Percentiles rank a stretch among this genome's conserved stretches.
phyloP scores from a whole-genome alignment of 2,329 filamentous ascomycete genomes.

The Trichophyton mentagrophytes region DNA sequence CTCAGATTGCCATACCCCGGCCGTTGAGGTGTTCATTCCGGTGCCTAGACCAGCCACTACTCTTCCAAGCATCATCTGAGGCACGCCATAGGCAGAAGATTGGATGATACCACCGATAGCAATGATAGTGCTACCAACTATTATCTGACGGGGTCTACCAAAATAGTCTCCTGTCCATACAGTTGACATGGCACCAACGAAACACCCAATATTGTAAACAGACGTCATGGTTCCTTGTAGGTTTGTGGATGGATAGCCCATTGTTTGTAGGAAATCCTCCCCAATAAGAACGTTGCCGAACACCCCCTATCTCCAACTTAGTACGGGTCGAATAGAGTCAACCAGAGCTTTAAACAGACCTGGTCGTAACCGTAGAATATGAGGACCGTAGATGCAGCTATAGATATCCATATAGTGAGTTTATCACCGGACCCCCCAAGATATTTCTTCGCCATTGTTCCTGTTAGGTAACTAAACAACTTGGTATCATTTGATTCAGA shows the following conservation, averaged over 20 bases:
- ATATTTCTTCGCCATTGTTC: constrained; percentile 35
- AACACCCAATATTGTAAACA: constrained; percentile 31
- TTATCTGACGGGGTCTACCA: constrained; percentile 31
- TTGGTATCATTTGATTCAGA: neutral
- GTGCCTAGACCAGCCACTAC: constrained; percentile 39
- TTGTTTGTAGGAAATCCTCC: constrained; percentile 14
- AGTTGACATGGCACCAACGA: constrained; percentile 4
- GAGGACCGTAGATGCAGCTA: constrained; percentile 39
- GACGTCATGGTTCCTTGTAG: constrained; percentile 13
- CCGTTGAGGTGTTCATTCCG: constrained; percentile 39
- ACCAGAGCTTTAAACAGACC: constrained; percentile 15
- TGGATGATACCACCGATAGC: constrained; percentile 19
- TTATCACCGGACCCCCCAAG: constrained; percentile 39
- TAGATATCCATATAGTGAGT: constrained; percentile 42
- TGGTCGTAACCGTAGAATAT: constrained; percentile 40
- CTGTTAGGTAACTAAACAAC: neutral
- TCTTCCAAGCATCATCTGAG: constrained; percentile 39
- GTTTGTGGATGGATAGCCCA: constrained; percentile 9
- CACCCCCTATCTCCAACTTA: constrained; percentile 8
- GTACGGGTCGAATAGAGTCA: neutral
- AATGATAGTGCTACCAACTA: constrained; percentile 41
- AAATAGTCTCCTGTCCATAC: constrained; percentile 13
- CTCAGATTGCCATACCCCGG: constrained; percentile 38
- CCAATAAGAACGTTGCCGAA: constrained; percentile 13
- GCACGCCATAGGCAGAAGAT: constrained; percentile 17